A percentile compares a stretch with the other conserved stretches of the same genome.
These are phyloP conservation scores for Aspergillus ochraceoroseus DNA, from an alignment of 2,329 filamentous ascomycete genomes.

Conservation along the genomic window DNA sequence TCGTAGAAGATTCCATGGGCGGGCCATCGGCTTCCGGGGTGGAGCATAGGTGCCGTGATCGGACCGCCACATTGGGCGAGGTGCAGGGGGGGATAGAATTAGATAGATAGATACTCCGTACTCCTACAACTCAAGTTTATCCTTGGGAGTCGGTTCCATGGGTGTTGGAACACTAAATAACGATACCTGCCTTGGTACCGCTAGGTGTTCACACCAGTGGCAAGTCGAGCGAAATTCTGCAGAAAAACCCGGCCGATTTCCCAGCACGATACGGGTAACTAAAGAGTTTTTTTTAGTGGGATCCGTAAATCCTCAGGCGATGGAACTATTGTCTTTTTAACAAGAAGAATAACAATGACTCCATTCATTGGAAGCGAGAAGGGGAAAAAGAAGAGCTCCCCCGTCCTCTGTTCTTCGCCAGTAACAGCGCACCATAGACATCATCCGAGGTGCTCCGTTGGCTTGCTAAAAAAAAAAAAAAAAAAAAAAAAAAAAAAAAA, in stretches of 20 bases:
- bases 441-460: conserved; percentile 5
- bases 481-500: background rate
- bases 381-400: too few relatives aligned
- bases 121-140: conserved; percentile 4
- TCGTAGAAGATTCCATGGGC: conserved; percentile 27
- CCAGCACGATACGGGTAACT: too few relatives aligned
- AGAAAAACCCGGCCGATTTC: conserved; percentile 1
- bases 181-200: too few relatives aligned
- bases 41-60: conserved; percentile 22
- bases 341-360: too few relatives aligned
- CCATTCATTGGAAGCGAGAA: too few relatives aligned
- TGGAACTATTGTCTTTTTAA: too few relatives aligned
- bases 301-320: background rate
- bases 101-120: too few relatives aligned
- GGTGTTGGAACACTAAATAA: too few relatives aligned
- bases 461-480: background rate
- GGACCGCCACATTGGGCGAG: conserved; percentile 26
- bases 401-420: too few relatives aligned
- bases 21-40: conserved; percentile 23
- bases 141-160: conserved; percentile 5
- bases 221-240: conserved; percentile 19
- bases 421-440: conserved; percentile 1
- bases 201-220: conserved; percentile 15
- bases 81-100: conserved; percentile 16
- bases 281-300: too few relatives aligned